Conservation (phyloP, 768 basidiomycete genomes). For the Russula sp. region DNA sequence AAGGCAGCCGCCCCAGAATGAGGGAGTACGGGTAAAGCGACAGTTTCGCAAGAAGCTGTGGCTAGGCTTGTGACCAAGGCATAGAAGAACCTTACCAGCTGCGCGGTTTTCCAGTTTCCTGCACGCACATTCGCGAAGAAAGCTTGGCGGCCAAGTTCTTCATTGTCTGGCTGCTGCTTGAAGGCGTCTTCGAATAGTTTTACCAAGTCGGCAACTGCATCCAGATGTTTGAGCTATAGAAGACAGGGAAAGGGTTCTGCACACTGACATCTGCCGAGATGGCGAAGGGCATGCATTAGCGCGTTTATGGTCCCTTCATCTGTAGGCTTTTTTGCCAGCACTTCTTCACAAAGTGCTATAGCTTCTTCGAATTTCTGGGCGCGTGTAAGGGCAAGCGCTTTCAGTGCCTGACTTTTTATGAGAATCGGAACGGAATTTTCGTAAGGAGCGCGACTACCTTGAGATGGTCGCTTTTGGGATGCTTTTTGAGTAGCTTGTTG, state of each 20-base stretch:
- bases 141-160: conserved; percentile 76
- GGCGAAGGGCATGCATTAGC: conserved; percentile 79
- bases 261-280: conserved; percentile 59
- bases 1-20: neutral
- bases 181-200: conserved; percentile 83
- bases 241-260: neutral
- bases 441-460: conserved; percentile 41
- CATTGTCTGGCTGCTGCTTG: conserved; percentile 73
- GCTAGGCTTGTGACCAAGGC: neutral
- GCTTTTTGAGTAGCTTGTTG: conserved; percentile 85
- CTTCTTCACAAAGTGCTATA: conserved; percentile 70
- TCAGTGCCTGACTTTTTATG: conserved; percentile 52
- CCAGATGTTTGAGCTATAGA: neutral
- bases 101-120: conserved; percentile 80
- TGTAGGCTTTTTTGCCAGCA: conserved; percentile 64
- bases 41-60: neutral
- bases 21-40: neutral
- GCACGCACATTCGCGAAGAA: conserved; percentile 82
- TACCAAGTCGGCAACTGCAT: conserved; percentile 67
- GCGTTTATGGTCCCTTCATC: conserved; percentile 70
- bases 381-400: conserved; percentile 78
- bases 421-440: conserved; percentile 3
- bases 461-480: conserved; percentile 64
- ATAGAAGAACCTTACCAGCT: conserved; percentile 49
- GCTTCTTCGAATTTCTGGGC: conserved; percentile 85